Percentiles rank a stretch among this genome's conserved stretches.
These are phyloP conservation scores for Hymenoscyphus linearis DNA, from an alignment of 2,329 filamentous ascomycete species.

Conservation along the genomic window DNA sequence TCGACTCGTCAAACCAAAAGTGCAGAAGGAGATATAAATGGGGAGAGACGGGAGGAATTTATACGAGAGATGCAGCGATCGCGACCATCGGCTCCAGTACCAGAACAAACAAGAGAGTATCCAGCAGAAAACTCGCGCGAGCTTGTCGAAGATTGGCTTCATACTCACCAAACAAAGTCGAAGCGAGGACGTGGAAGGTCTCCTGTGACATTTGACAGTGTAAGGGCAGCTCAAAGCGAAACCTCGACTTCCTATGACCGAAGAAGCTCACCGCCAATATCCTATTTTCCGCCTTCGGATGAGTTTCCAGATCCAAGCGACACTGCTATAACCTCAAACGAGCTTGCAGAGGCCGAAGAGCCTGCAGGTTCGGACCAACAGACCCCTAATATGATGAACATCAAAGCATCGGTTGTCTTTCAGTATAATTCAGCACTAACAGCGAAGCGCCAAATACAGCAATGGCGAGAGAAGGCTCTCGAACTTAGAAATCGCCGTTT, in stretches of 20 bases:
- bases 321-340: slow-evolving; percentile 22
- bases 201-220: slow-evolving; percentile 25
- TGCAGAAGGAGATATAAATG: slow-evolving; percentile 17
- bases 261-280: slow-evolving; percentile 3
- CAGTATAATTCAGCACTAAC: slow-evolving; percentile 18
- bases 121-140: slow-evolving; percentile 8
- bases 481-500: slow-evolving; percentile 34
- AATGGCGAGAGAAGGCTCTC: slow-evolving; percentile 26
- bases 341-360: slow-evolving; percentile 14
- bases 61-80: slow-evolving; percentile 12
- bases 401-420: slow-evolving; percentile 24
- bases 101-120: slow-evolving; percentile 7
- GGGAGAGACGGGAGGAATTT: slow-evolving; percentile 7
- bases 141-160: slow-evolving; percentile 26
- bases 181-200: slow-evolving; percentile 22
- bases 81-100: slow-evolving; percentile 6
- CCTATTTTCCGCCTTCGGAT: slow-evolving; percentile 17
- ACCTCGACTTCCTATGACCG: slow-evolving; percentile 7
- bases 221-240: slow-evolving; percentile 24
- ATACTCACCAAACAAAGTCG: slow-evolving; percentile 10
- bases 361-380: slow-evolving; percentile 5
- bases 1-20: slow-evolving; percentile 16
- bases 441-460: slow-evolving; percentile 15
- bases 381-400: slow-evolving; percentile 18
- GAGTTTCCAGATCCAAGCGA: slow-evolving; percentile 21